These are phyloP conservation scores for Glomus cerebriforme DNA, from an alignment of 192 early-diverging fungal species.

Conservation along the genomic window DNA sequence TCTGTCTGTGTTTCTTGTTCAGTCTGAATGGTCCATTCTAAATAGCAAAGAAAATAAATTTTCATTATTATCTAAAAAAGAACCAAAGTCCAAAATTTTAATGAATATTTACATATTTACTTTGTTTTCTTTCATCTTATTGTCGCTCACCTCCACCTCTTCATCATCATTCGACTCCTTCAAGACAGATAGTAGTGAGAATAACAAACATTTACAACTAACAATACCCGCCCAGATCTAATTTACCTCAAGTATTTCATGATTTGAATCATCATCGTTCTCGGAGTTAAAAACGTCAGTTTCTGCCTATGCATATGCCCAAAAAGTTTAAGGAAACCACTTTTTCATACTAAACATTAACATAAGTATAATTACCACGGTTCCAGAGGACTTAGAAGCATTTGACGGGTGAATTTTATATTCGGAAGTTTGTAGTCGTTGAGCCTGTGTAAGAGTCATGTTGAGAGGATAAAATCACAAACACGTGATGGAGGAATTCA, in stretches of 20 bases:
- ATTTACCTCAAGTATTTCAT: background rate
- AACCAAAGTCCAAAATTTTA: background rate
- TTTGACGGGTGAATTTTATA: background rate
- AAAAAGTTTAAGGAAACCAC: background rate
- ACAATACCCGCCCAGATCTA: no score
- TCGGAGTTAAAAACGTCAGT: background rate
- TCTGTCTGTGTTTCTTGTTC: background rate
- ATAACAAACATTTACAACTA: background rate
- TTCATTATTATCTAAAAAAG: conserved; percentile 10
- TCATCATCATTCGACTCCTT: background rate
- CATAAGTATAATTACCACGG: background rate
- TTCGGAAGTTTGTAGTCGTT: no score
- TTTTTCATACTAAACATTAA: conserved; percentile 5
- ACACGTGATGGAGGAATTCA: no score
- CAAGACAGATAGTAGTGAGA: conserved; percentile 1
- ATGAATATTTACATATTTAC: conserved; percentile 16
- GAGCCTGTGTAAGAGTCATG: no score
- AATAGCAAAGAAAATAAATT: background rate
- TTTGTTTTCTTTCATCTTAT: conserved; percentile 16
- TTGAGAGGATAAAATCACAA: background rate
- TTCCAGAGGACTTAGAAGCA: background rate
- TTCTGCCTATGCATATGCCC: background rate
- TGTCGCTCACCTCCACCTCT: background rate
- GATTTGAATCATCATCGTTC: background rate
- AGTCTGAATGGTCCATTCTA: conserved; percentile 19